Base-by-base conservation (phyloP, 2,329 filamentous ascomycete species). In the Calonectria multiphialidica region DNA sequence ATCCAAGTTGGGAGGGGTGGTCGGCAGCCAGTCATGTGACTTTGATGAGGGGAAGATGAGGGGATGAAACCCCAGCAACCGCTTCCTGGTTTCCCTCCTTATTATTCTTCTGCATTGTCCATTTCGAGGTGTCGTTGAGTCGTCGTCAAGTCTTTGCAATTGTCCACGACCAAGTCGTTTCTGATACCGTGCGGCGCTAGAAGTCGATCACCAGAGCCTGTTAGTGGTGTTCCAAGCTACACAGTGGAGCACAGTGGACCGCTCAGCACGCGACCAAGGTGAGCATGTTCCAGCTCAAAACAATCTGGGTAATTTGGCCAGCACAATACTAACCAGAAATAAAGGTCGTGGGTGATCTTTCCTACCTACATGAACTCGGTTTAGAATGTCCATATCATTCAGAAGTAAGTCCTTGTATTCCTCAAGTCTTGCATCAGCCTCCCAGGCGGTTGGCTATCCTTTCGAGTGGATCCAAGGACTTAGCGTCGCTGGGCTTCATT, bases 21-120 rank as follows among this genome's bases (percentile, higher is more conserved):
- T 77, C 71, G 72, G 70, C 72, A 75, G 73, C 68, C 70, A 74
- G 76, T 82, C 81, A 81, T 80, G 80, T 82, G 80, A 82, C 78
- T 18, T 8, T 65, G 61, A 72, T 80, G 80, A 81, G 80, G 80
- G 81, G 80, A 81, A 82, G 67, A 62, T 71, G 75, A 76, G 75
- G 69, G 75, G 74, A 80, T 77, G 78, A 77, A 77, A 78, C 78
- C 72, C 70, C 72, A 71, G 69, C 72, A 69, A 70, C 70, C 42
- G 57, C 73, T 37, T 65, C 74, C 71, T 66, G 35, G n/a, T 74
- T 67, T 49, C 68, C 40, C 53, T 70, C 63, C 66, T 75, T 67
- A 40, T 73, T 72, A 68, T 44, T 40, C 53, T 40, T 49, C 45
- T 64, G 72, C 67, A 23, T 66, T 47, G 8, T 70, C 40, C 23